phyloP scores from a whole-genome alignment of 495 filamentous ascomycete genomes.

The Xylaria scruposa region DNA sequence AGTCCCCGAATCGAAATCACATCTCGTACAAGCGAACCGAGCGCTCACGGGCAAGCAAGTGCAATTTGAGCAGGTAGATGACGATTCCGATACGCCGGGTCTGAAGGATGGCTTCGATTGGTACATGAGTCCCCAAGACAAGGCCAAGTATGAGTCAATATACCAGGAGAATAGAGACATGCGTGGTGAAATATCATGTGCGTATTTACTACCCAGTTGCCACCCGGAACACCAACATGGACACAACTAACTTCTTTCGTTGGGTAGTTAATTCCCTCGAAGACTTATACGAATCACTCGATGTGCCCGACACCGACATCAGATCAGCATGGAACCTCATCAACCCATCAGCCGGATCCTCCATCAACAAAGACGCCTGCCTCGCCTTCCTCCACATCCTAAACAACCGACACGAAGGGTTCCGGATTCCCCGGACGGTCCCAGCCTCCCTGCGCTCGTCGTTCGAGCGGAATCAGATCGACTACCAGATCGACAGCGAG shows the following conservation, averaged over 20 bases:
- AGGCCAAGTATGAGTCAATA: slow-evolving; percentile 92
- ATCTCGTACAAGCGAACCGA: slow-evolving; percentile 87
- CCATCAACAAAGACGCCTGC: slow-evolving; percentile 92
- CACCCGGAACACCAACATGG: background rate
- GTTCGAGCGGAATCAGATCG: slow-evolving; percentile 93
- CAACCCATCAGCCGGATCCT: slow-evolving; percentile 78
- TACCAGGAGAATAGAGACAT: slow-evolving; percentile 87
- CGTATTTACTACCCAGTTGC: slow-evolving; percentile 34
- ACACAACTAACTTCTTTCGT: slow-evolving; percentile 8
- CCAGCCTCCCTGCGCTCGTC: slow-evolving; percentile 86
- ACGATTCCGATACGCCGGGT: slow-evolving; percentile 79
- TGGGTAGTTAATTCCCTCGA: slow-evolving; percentile 75
- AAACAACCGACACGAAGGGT: slow-evolving; percentile 93
- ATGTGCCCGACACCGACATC: slow-evolving; percentile 95
- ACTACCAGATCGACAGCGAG: slow-evolving; percentile 86
- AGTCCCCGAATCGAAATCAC: slow-evolving; percentile 93
- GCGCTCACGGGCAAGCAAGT: slow-evolving; percentile 77
- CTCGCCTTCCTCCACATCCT: slow-evolving; percentile 96
- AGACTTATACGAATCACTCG: slow-evolving; percentile 85
- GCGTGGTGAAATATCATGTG: slow-evolving; percentile 85
- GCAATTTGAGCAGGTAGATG: slow-evolving; percentile 78
- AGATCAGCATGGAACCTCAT: slow-evolving; percentile 95
- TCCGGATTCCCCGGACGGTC: slow-evolving; percentile 90
- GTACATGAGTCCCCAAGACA: slow-evolving; percentile 95
- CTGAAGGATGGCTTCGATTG: slow-evolving; percentile 97